phyloP scores from a whole-genome alignment of 345 rosid genomes.

The Eucalyptus tenuipes region DNA sequence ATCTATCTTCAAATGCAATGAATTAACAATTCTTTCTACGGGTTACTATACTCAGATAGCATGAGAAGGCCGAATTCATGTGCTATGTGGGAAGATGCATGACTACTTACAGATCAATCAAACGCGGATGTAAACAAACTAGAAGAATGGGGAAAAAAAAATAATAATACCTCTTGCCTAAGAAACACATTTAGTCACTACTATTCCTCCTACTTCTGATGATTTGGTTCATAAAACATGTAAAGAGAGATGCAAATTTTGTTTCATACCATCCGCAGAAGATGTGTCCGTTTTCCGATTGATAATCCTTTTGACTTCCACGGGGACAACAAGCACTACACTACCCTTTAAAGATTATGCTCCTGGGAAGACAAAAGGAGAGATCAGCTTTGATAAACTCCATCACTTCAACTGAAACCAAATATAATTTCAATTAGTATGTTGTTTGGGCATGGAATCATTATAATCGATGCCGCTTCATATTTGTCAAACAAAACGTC shows the following conservation, averaged over 20 bases:
- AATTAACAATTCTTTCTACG: not conserved
- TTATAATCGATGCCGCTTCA: too few relatives aligned
- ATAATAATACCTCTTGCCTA: not conserved
- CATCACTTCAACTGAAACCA: not conserved
- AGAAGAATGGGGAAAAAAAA: not conserved
- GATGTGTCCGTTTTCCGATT: not conserved
- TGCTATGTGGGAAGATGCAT: not conserved
- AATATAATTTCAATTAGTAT: not conserved
- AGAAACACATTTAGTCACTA: not conserved
- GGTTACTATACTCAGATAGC: not conserved
- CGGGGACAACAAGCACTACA: not conserved
- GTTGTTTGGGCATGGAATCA: too few relatives aligned
- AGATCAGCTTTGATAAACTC: not conserved
- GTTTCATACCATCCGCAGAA: not conserved
- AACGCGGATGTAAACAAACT: not conserved
- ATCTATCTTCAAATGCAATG: not conserved
- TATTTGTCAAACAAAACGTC: not conserved
- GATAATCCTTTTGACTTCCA: not conserved
- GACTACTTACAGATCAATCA: not conserved
- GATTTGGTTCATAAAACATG: not conserved
- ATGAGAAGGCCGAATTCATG: not conserved
- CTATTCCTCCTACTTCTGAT: not conserved
- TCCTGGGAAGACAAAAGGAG: not conserved
- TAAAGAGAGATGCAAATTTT: not conserved
- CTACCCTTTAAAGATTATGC: not conserved